Base-by-base conservation (phyloP, 2,329 filamentous ascomycete genomes). In the Penicillium sp. region DNA sequence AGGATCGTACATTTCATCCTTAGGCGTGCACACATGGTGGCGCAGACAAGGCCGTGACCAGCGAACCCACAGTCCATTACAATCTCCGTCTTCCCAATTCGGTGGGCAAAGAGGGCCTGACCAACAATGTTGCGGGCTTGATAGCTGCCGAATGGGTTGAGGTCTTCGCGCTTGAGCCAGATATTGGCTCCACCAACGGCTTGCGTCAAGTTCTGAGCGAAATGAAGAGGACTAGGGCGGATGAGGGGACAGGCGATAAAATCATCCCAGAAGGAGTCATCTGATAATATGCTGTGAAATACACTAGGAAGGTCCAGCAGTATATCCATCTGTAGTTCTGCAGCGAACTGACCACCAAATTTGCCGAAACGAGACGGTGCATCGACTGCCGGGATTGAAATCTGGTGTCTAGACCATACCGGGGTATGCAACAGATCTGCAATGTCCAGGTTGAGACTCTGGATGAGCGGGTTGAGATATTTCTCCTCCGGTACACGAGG, bases 111-210 rank as follows among this genome's bases (percentile, higher is more conserved):
- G 8, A 99, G 85, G 52, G 97, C 87, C 77, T 98, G 95, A 1
- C 95, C 95, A 1, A 98, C 83, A 0, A 94, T 93, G 71, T 98
- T 98, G 83, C 98, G 98, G 83, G 98, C 97, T 85, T 98, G 98
- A 84, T 98, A 94, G 64, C 91, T 94, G 66, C 94, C 95, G 6
- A 94, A 97, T 75, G 97, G 94, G 79, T 98, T 98, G 62, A 98
- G 82, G 75, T 98, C 94, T 79, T 98, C 95, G 69, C 95, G 88
- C 85, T 98, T 98, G 65, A 99, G 82, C 90, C 94, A 99, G 81
- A 99, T 96, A 71, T 91, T 95, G 44, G 94, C 94, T 60, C 94
- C 95, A 29, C 92, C 92, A 46, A 91, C 93, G 73, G 93, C 82
- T 74, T 93, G 89, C 0, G 93, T 97, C 63, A 98, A 82, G 47